Conservation (phyloP, 495 filamentous ascomycete genomes). For the Hypoxylon rickii region DNA sequence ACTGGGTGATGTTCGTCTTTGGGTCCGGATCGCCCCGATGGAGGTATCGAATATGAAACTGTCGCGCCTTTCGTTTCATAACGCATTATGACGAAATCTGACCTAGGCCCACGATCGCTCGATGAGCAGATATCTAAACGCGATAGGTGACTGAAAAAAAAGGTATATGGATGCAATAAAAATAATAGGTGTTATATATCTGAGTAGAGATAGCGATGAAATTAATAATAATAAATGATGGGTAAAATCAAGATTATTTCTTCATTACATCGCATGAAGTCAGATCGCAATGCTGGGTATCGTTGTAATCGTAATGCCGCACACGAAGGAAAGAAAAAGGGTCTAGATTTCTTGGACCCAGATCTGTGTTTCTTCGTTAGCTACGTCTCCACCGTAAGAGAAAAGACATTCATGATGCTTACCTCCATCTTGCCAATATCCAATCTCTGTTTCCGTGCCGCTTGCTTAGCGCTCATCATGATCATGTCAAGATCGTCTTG, state of each 20-base stretch:
- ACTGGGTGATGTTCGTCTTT: too few species aligned
- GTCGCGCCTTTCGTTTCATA: slow-evolving; percentile 25
- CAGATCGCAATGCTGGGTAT: slow-evolving; percentile 43
- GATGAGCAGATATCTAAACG: neutral
- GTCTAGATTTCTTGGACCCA: slow-evolving; percentile 67
- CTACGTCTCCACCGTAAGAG: neutral
- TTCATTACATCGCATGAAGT: slow-evolving; percentile 41
- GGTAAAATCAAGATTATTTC: slow-evolving; percentile 18
- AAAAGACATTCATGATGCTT: slow-evolving; percentile 42
- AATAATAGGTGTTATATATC: slow-evolving; percentile 1
- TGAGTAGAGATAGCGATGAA: slow-evolving; percentile 6
- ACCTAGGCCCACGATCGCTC: slow-evolving; percentile 13
- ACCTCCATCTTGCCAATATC: slow-evolving; percentile 98
- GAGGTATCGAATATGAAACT: slow-evolving; percentile 17
- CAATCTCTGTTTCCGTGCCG: slow-evolving; percentile 70
- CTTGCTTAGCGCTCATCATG: slow-evolving; percentile 65
- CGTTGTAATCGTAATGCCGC: slow-evolving; percentile 37
- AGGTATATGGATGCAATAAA: slow-evolving; percentile 13
- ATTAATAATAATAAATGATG: slow-evolving; percentile 9
- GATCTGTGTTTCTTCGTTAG: slow-evolving; percentile 52
- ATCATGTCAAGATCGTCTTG: slow-evolving; percentile 94
- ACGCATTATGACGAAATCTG: slow-evolving; percentile 3
- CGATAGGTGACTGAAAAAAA: slow-evolving; percentile 7
- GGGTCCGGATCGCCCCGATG: neutral
- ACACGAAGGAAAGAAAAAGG: slow-evolving; percentile 28